A percentile compares a stretch with the other conserved stretches of the same genome.
Conservation (phyloP, 1,139 yeast species). For the Barnettozyma hawaiiensis region DNA sequence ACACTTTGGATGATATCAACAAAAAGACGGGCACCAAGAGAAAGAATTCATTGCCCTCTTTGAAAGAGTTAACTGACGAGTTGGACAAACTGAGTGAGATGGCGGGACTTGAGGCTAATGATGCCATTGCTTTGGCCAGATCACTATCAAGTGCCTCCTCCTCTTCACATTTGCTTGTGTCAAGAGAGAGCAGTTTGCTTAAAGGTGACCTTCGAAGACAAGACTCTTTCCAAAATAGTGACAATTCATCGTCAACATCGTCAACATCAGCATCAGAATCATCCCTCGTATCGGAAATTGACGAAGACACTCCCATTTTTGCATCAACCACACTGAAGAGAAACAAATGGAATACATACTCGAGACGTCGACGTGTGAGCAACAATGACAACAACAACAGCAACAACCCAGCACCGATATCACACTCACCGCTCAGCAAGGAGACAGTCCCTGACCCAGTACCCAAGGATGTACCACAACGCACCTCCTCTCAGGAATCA, state of each 20-base stretch:
- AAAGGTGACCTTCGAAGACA: constrained; percentile 5
- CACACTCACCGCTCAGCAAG: constrained; percentile 5
- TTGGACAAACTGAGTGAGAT: constrained; percentile 57
- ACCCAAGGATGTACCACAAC: constrained; percentile 1
- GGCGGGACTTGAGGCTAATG: constrained; percentile 70
- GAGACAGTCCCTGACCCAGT: constrained; percentile 3
- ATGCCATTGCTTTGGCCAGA: constrained; percentile 71
- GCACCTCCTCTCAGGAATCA: not conserved
- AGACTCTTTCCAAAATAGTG: not conserved
- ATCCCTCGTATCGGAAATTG: constrained; percentile 10
- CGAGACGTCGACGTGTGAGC: constrained; percentile 24
- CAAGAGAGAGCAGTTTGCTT: constrained; percentile 5
- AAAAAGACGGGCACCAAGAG: constrained; percentile 30
- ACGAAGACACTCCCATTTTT: constrained; percentile 25
- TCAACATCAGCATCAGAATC: not conserved
- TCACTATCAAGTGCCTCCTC: constrained; percentile 57
- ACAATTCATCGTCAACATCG: not conserved
- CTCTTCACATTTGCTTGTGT: constrained; percentile 34
- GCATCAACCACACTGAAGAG: constrained; percentile 28
- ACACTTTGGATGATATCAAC: constrained; percentile 70
- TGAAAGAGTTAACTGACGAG: constrained; percentile 62
- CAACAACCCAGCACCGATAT: constrained; percentile 18
- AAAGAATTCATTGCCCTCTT: constrained; percentile 40
- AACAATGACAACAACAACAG: constrained; percentile 13
- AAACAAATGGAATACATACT: constrained; percentile 34